Evolutionary conservation across 2,329 filamentous ascomycete species (phyloP).

Genomic region (Colletotrichum sp.): DNA sequence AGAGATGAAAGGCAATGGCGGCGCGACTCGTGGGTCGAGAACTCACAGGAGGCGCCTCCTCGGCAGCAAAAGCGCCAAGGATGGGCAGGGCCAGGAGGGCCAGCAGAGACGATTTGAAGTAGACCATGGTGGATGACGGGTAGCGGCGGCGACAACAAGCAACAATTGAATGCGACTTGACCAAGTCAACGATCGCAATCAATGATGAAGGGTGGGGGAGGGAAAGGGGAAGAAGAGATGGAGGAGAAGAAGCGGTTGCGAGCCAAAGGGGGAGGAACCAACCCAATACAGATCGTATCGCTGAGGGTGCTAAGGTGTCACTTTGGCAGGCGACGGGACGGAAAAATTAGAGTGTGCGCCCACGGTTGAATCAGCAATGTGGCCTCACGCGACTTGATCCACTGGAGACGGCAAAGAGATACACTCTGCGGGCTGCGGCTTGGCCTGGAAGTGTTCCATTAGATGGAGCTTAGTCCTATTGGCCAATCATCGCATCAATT

Average conservation of each 20-base stretch:
- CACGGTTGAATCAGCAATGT: conserved; percentile 8
- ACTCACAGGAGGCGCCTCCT: conserved; percentile 52
- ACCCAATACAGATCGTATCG: conserved; percentile 3
- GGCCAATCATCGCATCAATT: background rate
- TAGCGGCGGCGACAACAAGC: conserved; percentile 18
- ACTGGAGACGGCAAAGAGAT: background rate
- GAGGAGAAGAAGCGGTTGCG: background rate
- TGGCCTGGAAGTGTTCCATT: background rate
- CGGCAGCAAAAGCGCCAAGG: conserved; percentile 66
- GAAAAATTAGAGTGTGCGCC: conserved; percentile 10
- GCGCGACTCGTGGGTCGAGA: background rate
- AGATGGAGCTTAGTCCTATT: background rate
- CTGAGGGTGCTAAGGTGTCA: conserved; percentile 1
- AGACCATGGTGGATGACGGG: conserved; percentile 63
- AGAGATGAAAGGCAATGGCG: background rate
- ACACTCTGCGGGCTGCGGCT: background rate
- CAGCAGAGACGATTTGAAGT: conserved; percentile 73
- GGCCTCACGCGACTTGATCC: conserved; percentile 20
- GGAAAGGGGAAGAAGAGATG: background rate
- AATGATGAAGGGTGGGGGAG: background rate
- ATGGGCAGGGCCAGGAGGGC: conserved; percentile 74
- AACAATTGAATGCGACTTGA: conserved; percentile 15
- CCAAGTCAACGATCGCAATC: conserved; percentile 33
- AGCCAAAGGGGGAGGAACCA: background rate
- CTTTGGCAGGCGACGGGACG: background rate